Percentiles rank a stretch among this genome's conserved stretches.
Evolutionary conservation across 148 eudicot genomes (phyloP).

Genomic region (Euryodendron excelsum): DNA sequence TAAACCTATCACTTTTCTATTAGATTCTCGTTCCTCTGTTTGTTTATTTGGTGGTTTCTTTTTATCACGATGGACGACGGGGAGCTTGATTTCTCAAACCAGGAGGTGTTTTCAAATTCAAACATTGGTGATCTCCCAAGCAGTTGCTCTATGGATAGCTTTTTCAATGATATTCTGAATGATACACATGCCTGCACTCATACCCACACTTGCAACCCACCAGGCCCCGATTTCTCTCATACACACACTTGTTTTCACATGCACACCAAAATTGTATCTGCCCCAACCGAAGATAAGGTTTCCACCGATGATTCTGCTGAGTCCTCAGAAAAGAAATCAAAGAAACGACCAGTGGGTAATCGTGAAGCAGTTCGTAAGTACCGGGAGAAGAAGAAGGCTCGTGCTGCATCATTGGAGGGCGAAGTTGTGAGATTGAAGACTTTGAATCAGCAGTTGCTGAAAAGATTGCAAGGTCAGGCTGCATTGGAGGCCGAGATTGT

Average conservation of each 20-base stretch:
- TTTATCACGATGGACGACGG: constrained; percentile 59
- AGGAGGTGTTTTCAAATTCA: constrained; percentile 58
- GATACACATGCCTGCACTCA: constrained; percentile 91
- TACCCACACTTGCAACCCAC: constrained; percentile 91
- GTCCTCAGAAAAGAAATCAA: constrained; percentile 58
- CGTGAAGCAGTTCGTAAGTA: constrained; percentile 96
- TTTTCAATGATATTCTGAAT: constrained; percentile 68
- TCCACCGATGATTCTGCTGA: constrained; percentile 78
- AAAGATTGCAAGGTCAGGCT: constrained; percentile 79
- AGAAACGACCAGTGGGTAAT: constrained; percentile 71
- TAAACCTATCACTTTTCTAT: neutral
- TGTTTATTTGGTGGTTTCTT: neutral
- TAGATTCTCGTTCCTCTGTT: neutral
- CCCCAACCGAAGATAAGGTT: constrained; percentile 56
- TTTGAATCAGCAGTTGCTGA: constrained; percentile 73
- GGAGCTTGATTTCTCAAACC: constrained; percentile 83
- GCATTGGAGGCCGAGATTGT: constrained; percentile 80
- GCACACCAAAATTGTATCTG: constrained; percentile 76
- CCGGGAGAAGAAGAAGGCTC: constrained; percentile 95
- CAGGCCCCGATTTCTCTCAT: constrained; percentile 86
- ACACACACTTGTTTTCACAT: constrained; percentile 94
- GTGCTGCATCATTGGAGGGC: constrained; percentile 79
- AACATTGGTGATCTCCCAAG: constrained; percentile 56
- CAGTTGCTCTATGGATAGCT: constrained; percentile 77
- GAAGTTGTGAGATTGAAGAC: constrained; percentile 81